phyloP scores from a whole-genome alignment of 2,329 filamentous ascomycete genomes.

The Catunica adiposa region DNA sequence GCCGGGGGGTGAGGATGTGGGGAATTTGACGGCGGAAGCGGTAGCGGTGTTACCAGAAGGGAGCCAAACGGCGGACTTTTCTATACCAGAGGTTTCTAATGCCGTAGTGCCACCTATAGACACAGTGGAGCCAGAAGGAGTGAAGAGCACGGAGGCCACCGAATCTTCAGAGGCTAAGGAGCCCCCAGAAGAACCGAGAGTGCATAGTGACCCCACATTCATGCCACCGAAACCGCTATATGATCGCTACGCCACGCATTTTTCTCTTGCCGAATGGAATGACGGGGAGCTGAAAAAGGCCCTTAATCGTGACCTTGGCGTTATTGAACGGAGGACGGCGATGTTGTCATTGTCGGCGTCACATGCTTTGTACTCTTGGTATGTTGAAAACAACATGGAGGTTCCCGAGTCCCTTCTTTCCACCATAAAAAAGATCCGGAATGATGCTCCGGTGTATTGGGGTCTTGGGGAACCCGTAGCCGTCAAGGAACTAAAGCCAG shows the following conservation, averaged over 20 bases:
- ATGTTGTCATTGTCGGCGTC: slow-evolving; percentile 10
- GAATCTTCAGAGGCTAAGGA: no score
- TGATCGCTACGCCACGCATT: slow-evolving; percentile 10
- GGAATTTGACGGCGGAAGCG: neutral
- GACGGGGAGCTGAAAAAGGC: slow-evolving; percentile 11
- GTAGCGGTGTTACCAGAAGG: neutral
- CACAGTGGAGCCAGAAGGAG: no score
- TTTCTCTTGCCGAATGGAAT: slow-evolving; percentile 11
- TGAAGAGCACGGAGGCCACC: no score
- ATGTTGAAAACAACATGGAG: slow-evolving; percentile 5
- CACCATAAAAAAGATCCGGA: slow-evolving; percentile 7
- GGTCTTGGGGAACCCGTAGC: slow-evolving; percentile 5
- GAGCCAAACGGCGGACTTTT: neutral
- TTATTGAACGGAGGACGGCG: slow-evolving; percentile 9
- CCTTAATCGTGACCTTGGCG: slow-evolving; percentile 10
- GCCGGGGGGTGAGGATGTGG: neutral
- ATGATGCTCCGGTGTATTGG: slow-evolving; percentile 12
- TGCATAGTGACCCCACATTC: neutral
- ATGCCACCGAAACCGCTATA: slow-evolving; percentile 5
- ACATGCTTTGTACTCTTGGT: slow-evolving; percentile 5
- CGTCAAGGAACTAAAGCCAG: slow-evolving; percentile 5
- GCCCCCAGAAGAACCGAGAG: neutral
- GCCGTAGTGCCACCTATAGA: no score
- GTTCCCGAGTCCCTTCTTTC: slow-evolving; percentile 3
- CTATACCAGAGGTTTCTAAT: neutral